Conservation (phyloP, 1,284 basidiomycete genomes). For the Microbotryum scabiosae region DNA sequence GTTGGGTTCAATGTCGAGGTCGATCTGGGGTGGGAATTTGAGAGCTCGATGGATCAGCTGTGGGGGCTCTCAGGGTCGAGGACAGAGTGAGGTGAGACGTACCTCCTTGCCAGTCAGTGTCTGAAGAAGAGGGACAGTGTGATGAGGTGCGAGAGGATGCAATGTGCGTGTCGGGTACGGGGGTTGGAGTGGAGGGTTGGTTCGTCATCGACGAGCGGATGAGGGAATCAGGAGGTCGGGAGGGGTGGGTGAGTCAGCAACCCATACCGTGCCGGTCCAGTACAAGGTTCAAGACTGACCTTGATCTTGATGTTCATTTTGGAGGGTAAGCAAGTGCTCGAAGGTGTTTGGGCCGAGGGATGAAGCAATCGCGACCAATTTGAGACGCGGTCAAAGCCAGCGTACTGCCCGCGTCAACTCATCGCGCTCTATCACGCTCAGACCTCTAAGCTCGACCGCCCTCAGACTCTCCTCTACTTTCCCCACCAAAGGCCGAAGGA, state of each 20-base stretch:
- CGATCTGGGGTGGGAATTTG: conserved; percentile 54
- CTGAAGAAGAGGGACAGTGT: conserved; percentile 42
- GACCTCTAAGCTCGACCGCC: no score
- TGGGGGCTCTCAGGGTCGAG: background rate
- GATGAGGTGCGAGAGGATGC: conserved; percentile 12
- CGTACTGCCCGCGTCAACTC: no score
- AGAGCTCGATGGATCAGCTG: conserved; percentile 2
- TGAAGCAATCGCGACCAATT: no score
- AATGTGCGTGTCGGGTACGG: no score
- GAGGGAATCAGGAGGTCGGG: no score
- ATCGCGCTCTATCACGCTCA: no score
- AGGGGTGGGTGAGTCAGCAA: background rate
- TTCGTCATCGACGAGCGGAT: background rate
- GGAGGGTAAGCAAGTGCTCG: background rate
- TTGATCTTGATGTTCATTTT: conserved; percentile 74
- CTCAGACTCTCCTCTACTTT: no score
- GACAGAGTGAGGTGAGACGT: conserved; percentile 28
- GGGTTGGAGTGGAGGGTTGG: no score
- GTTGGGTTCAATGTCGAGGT: conserved; percentile 87
- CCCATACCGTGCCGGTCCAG: background rate
- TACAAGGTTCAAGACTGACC: conserved; percentile 43
- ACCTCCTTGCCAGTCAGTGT: conserved; percentile 91
- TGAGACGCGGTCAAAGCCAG: no score
- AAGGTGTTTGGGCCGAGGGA: no score
- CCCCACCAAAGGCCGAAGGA: no score